Base-by-base conservation (phyloP, 2,329 filamentous ascomycete genomes). In the Chaetoscypha palmicola region DNA sequence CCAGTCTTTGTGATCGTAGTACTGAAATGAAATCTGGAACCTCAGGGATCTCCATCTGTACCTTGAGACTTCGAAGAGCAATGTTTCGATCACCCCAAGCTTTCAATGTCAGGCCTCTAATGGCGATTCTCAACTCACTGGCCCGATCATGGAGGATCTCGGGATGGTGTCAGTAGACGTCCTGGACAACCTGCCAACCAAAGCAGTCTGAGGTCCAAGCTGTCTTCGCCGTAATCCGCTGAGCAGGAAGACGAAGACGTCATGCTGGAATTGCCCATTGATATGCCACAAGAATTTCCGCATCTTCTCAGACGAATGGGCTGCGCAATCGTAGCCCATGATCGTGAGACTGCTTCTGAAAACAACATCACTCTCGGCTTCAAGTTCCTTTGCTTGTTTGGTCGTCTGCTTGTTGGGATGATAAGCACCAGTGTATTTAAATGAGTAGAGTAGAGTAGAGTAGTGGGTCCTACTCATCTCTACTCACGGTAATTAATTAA, bases 201-300 rank as follows among this genome's bases (percentile, higher is more conserved):
- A 20, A 17, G 11, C 28, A 30, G 20, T 21, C 3, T 20, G 3
- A 5, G 17, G 24, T 20, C 38, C 26, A 7, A 21, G 17, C 8
- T 12, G 19, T 14, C 26, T 30, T n/a, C 11, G 16, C 17, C 26
- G 23, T 16, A 40, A 21, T 21, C 32, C 38, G 16, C 24, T 21
- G 8, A 40, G 24, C 8, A 40, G 20, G 28, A 32, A 40, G 5
- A 40, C 38, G 32, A 40, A 32, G 8, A 40, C 28, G 21, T 21
- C 26, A 14, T 40, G 32, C 22, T 40, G 38, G 20, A 40, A 40
- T 17, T 40, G 38, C 14, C 38, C 17, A 17, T 32, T 19, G 20
- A 31, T 21, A 20, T 31, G 24, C 38, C 38, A 40, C 28, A 17
- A 21, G 21, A 31, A 40, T 14, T 14, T 31, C 14, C 20, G 31